Base-by-base conservation (phyloP, 1,284 basidiomycete species). In the Sparassis latifolia region DNA sequence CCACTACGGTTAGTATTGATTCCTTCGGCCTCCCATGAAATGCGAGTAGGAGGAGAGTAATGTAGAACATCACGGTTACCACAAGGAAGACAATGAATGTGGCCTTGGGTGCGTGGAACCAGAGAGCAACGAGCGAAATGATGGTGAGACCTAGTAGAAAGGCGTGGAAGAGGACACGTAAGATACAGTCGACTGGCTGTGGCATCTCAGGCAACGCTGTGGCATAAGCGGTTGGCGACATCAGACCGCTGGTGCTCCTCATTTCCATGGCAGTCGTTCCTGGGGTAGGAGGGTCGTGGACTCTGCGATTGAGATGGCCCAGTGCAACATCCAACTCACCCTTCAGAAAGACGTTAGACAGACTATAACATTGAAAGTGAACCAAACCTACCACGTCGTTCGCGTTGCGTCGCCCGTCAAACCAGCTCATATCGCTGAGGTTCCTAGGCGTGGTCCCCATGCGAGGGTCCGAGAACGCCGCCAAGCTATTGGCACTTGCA, bases 341-440 rank as follows among this genome's bases (percentile, higher is more conserved):
- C 86, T 89, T 50, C 30, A 61, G 46, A 53, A 35, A 50, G 37
- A 59, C 35, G 49, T 45, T 49, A 50, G 48, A 35, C 37, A 38
- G 48, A 44, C 56, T 42, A 37, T 50, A 55, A 45, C 10, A 6
- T 7, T 37, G 35, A 12, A 6, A 37, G 12, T 37, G 35, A 6
- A 7, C 6, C 6, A 37, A 37, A 37, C 82, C 60, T 65, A 89
- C 87, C 67, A 85, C 77, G 50, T 78, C 74, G 58, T 78, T 82
- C 31, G 84, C 67, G 62, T 81, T 87, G 50, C 85, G 76, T 48
- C 87, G 74, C 42, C 83, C 76, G 52, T 83, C 76, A 29, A 88
- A 68, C 87, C 87, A 90, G 60, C 86, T 84, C 51, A 86, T 71
- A 58, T 89, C 84, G 37, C 80, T 78, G 35, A 89, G 69, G 54